Evolutionary conservation across 169 alveolate species (phyloP), one percentile per base, ranked within the genome.

Genomic region (Toxoplasma gondii): DNA sequence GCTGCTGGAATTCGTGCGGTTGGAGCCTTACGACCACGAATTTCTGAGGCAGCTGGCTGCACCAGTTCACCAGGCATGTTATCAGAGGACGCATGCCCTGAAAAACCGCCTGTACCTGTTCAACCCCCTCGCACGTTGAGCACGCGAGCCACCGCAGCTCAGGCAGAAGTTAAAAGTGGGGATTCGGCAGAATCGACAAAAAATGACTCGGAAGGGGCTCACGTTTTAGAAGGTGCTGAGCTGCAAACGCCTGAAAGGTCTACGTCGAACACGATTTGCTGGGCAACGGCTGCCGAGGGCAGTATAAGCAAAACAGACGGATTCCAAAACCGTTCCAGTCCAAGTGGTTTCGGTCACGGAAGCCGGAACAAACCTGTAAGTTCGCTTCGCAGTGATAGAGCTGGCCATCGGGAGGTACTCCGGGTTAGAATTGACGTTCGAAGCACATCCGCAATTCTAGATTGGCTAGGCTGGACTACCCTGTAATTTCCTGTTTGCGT

Each of bases 161-260:
- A 64, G 5, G 74, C n/a, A 64, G 5, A 64, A 64, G 29, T 22
- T 4, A 27, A 64, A 16, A 16, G 74, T 31, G n/a, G 24, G 22
- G 31, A 64, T 16, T 27, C 29, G 74, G 74, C 1, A 19, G 74
- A 64, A 10, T 22, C 74, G 24, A 31, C 7, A 16, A 31, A 16
- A 64, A 31, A 7, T 22, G n/a, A 22, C 22, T 16, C n/a, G 34
- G n/a, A 27, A 4, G 74, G n/a, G n/a, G 74, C 7, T 64, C n/a
- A 27, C 29, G n/a, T 64, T 16, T 27, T 31, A 27, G n/a, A 27
- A 64, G n/a, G 74, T 64, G 74, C n/a, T 22, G 31, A 27, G 22
- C 74, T n/a, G 86, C 86, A 78, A n/a, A 78, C 86, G n/a, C 86
- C 86, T 10, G 86, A 17, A n/a, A 19, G 86, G 45, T 78, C 45